phyloP scores from a whole-genome alignment of 371 early-diverging fungal species.

The Amoeboradix gromovi region DNA sequence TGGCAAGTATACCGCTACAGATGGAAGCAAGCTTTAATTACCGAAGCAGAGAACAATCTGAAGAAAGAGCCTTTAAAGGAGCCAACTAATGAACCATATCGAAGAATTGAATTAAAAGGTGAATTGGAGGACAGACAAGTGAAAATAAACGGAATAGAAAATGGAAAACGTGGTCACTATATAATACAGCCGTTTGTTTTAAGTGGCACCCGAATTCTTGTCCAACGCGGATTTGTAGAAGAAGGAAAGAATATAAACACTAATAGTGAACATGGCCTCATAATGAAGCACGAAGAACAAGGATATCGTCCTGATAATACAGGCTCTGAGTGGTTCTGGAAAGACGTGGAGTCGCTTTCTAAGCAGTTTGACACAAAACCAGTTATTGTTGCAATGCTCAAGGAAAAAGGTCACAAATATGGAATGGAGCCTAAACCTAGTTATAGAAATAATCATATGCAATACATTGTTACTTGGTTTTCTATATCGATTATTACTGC shows the following conservation, averaged over 20 bases:
- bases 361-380: constrained; percentile 25
- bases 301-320: neutral
- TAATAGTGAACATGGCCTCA: neutral
- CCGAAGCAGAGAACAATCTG: constrained; percentile 32
- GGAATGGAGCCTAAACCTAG: neutral
- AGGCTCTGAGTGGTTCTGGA: constrained; percentile 44
- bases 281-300: neutral
- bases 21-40: constrained; percentile 57
- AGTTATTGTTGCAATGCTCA: constrained; percentile 35
- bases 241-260: constrained; percentile 24
- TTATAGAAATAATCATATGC: neutral
- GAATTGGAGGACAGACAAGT: constrained; percentile 2
- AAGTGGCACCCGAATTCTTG: constrained; percentile 27
- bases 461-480: neutral
- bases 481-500: neutral
- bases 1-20: constrained; percentile 70
- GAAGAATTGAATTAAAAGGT: constrained; percentile 3
- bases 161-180: neutral
- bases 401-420: neutral
- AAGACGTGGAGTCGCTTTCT: constrained; percentile 45
- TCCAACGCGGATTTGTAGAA: constrained; percentile 34
- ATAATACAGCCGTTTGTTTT: constrained; percentile 3
- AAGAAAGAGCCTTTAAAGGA: constrained; percentile 29
- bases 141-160: neutral
- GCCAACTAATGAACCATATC: constrained; percentile 11